phyloP scores from a whole-genome alignment of 306 rosid species.

The Prunus mume region DNA sequence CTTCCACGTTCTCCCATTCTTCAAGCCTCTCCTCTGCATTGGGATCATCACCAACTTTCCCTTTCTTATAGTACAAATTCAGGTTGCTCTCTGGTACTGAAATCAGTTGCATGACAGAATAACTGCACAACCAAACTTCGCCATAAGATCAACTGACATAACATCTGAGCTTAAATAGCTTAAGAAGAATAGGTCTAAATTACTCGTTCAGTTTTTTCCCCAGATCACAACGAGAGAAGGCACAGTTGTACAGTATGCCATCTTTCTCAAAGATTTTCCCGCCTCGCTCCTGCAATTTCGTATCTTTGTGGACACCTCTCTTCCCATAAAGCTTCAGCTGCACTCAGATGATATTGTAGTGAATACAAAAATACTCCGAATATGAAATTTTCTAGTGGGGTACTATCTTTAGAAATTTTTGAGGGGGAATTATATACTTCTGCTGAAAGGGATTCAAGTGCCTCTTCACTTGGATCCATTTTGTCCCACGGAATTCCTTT shows the following conservation, averaged over 20 bases:
- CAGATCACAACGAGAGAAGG: conserved; percentile 68
- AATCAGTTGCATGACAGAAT: conserved; percentile 68
- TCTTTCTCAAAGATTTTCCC: conserved; percentile 66
- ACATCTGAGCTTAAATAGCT: not conserved
- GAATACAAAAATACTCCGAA: not conserved
- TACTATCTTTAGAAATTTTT: not conserved
- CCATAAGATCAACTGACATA: conserved; percentile 1
- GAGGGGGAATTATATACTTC: conserved; percentile 42
- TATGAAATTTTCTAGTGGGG: not conserved
- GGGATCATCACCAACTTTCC: conserved; percentile 72
- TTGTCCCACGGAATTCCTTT: conserved; percentile 83
- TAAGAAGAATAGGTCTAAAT: not conserved
- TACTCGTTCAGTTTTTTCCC: conserved; percentile 81
- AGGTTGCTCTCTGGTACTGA: conserved; percentile 49
- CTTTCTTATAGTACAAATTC: conserved; percentile 69
- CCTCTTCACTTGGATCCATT: conserved; percentile 74
- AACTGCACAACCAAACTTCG: conserved; percentile 47
- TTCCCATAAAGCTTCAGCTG: conserved; percentile 89
- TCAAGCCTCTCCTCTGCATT: conserved; percentile 73
- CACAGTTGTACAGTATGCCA: conserved; percentile 75
- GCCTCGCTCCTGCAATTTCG: conserved; percentile 64
- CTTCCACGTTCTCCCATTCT: conserved; percentile 44
- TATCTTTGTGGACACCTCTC: conserved; percentile 68
- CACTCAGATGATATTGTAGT: conserved; percentile 6
- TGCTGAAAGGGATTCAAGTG: conserved; percentile 64